Percentiles rank a stretch among this genome's conserved stretches.
These are phyloP conservation scores for Ceratobasidium sp. DNA, from an alignment of 1,284 basidiomycete species.

Conservation along the genomic window DNA sequence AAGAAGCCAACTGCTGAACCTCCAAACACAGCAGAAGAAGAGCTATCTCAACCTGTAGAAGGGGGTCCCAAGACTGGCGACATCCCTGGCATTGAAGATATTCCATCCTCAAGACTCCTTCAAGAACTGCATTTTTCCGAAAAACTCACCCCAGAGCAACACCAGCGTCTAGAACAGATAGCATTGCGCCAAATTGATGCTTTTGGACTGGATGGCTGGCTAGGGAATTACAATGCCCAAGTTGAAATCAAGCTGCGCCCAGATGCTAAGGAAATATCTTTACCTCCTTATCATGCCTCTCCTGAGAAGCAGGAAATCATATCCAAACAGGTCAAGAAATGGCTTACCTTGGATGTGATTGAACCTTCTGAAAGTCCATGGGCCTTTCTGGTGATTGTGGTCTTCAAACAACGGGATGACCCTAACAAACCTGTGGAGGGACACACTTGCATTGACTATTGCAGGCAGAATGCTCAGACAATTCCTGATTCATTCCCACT, in stretches of 20 bases:
- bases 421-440: too few species aligned
- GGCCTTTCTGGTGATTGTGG: slow-evolving; percentile 49
- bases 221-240: slow-evolving; percentile 43
- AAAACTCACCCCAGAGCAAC: slow-evolving; percentile 1
- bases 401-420: slow-evolving; percentile 47
- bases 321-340: slow-evolving; percentile 47
- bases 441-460: slow-evolving; percentile 49
- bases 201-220: slow-evolving; percentile 46
- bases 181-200: too few species aligned
- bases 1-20: not conserved
- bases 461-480: slow-evolving; percentile 48
- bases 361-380: slow-evolving; percentile 50
- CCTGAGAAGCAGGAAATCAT: slow-evolving; percentile 49
- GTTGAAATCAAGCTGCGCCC: slow-evolving; percentile 39
- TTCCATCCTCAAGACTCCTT: slow-evolving; percentile 36
- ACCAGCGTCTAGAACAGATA: slow-evolving; percentile 39
- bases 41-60: slow-evolving; percentile 22
- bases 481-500: slow-evolving; percentile 54
- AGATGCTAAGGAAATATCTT: slow-evolving; percentile 43
- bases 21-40: not conserved
- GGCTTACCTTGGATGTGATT: slow-evolving; percentile 48
- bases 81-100: slow-evolving; percentile 34
- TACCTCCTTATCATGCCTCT: slow-evolving; percentile 46
- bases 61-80: slow-evolving; percentile 45
- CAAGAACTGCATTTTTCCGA: slow-evolving; percentile 28